These are phyloP conservation scores for Collybiopsis luxurians DNA, from an alignment of 768 basidiomycete species.

Conservation along the genomic window DNA sequence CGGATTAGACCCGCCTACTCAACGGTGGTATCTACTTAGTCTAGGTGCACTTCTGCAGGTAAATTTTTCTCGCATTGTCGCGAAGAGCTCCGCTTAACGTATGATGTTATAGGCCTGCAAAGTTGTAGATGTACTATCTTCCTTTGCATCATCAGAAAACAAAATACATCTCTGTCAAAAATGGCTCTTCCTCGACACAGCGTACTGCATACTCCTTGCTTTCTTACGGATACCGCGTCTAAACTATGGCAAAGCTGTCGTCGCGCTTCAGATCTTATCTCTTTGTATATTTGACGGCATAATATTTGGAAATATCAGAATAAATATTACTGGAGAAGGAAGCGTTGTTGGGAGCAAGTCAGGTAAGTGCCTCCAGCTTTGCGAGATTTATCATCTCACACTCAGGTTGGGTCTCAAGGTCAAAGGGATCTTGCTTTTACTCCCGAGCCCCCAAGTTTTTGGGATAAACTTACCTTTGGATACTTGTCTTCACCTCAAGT, in stretches of 20 bases:
- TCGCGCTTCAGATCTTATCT: conserved; percentile 58
- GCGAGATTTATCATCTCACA: conserved; percentile 26
- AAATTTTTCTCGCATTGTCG: conserved; percentile 13
- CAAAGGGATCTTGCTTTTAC: conserved; percentile 37
- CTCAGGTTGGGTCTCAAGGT: conserved; percentile 17
- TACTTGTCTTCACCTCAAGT: conserved; percentile 40
- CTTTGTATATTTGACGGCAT: conserved; percentile 67
- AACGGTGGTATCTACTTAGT: conserved; percentile 76
- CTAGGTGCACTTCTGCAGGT: conserved; percentile 79
- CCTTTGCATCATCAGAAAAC: conserved; percentile 45
- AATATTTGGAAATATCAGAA: conserved; percentile 67
- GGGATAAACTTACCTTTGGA: conserved; percentile 50
- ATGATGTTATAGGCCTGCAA: conserved; percentile 62
- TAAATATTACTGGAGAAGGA: conserved; percentile 44
- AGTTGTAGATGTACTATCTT: conserved; percentile 63
- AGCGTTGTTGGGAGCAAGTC: neutral
- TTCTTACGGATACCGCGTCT: conserved; percentile 74
- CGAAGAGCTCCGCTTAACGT: conserved; percentile 1
- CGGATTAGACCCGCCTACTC: conserved; percentile 73
- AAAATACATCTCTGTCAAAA: conserved; percentile 49
- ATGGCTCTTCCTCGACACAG: conserved; percentile 72
- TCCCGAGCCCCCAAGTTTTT: conserved; percentile 44
- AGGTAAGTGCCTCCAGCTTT: neutral
- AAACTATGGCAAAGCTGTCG: conserved; percentile 60
- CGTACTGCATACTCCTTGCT: conserved; percentile 54